Evolutionary conservation across 2,329 filamentous ascomycete genomes (phyloP).

Genomic region (Mollisiaceae sp.): DNA sequence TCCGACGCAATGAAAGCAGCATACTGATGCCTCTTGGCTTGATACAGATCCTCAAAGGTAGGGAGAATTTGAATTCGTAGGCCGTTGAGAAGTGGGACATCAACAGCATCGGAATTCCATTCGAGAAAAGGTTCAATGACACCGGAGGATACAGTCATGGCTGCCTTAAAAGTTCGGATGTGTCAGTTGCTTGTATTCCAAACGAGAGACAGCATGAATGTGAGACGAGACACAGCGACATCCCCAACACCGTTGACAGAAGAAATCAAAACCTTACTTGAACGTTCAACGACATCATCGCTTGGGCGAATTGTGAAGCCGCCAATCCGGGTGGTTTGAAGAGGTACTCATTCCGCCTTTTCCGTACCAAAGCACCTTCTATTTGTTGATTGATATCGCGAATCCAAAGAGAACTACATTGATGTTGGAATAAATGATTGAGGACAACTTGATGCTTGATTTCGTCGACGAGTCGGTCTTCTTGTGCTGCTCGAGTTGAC

Average conservation of each 20-base stretch:
- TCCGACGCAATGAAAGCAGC: slow-evolving; percentile 18
- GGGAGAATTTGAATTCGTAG: slow-evolving; percentile 21
- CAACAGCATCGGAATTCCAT: slow-evolving; percentile 16
- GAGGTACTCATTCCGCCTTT: slow-evolving; percentile 20
- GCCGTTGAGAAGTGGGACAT: slow-evolving; percentile 22
- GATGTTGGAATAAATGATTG: slow-evolving; percentile 24
- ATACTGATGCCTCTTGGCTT: slow-evolving; percentile 21
- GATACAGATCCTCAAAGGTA: slow-evolving; percentile 18
- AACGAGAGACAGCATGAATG: background rate
- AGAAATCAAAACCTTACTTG: slow-evolving; percentile 18
- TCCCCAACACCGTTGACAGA: background rate
- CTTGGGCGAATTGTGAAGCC: slow-evolving; percentile 16
- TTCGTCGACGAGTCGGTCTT: slow-evolving; percentile 22
- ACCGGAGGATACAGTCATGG: slow-evolving; percentile 20
- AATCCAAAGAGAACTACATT: slow-evolving; percentile 25
- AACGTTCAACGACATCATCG: slow-evolving; percentile 22
- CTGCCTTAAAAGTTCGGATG: slow-evolving; percentile 8
- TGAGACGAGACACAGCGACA: slow-evolving; percentile 7
- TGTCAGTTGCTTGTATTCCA: slow-evolving; percentile 3
- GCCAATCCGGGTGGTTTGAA: slow-evolving; percentile 20
- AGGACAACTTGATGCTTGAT: slow-evolving; percentile 26
- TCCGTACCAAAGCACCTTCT: slow-evolving; percentile 21
- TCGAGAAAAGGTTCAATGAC: slow-evolving; percentile 19
- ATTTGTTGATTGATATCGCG: slow-evolving; percentile 12
- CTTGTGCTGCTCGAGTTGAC: slow-evolving; percentile 17